A percentile compares a stretch with the other conserved stretches of the same genome.
Conservation (phyloP, 2,329 filamentous ascomycete genomes). For the Apiospora koreana region DNA sequence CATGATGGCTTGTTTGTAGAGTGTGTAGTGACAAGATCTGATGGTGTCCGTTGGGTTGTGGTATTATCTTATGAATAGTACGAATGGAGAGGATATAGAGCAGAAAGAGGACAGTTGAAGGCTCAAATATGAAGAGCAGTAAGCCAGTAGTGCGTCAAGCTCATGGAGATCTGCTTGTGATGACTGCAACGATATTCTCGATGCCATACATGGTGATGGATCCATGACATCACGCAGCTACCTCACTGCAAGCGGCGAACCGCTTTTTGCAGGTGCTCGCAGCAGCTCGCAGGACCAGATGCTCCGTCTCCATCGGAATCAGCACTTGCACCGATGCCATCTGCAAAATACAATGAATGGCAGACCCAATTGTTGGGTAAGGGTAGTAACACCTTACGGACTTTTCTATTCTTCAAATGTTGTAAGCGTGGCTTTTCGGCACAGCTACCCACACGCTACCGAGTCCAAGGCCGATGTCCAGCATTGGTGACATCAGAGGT, state of each 20-base stretch:
- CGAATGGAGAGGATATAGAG: not conserved
- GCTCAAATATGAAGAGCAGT: not conserved
- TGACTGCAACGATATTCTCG: not conserved
- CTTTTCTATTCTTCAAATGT: too few relatives aligned
- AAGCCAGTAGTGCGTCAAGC: not conserved
- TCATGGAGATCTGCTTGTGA: not conserved
- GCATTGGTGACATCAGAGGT: not conserved
- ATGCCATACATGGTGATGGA: constrained; percentile 10
- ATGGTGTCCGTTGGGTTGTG: not conserved
- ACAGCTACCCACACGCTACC: not conserved
- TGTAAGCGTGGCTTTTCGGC: too few relatives aligned
- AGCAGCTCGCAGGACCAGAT: constrained; percentile 5
- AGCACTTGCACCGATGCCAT: not conserved
- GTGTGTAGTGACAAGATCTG: not conserved
- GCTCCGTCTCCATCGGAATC: not conserved
- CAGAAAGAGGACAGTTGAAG: too few relatives aligned
- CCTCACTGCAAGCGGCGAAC: not conserved
- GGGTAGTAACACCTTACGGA: not conserved
- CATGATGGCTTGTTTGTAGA: not conserved
- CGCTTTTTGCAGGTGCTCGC: not conserved
- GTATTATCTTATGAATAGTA: not conserved
- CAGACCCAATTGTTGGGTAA: not conserved
- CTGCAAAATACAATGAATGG: not conserved
- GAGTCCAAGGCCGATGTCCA: not conserved
- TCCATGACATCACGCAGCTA: constrained; percentile 9